These are phyloP conservation scores for Yarrowia sp. DNA, from an alignment of 805 yeast species.

Conservation along the genomic window DNA sequence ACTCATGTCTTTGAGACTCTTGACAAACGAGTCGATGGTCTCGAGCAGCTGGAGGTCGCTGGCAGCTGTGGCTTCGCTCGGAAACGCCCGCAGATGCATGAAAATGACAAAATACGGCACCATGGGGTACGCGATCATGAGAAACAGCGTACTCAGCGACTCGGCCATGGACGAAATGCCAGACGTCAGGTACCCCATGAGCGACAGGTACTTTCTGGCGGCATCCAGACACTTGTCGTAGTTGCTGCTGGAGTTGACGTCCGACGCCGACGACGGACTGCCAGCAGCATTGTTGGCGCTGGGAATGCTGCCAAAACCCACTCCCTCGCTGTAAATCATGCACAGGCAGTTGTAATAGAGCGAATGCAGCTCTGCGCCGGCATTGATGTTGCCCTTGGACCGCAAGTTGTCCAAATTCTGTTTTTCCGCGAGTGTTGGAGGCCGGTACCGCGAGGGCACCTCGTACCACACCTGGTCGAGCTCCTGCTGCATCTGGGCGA, in stretches of 20 bases:
- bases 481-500: constrained; percentile 35
- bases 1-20: constrained; percentile 2
- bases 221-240: constrained; percentile 32
- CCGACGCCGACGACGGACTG: constrained; percentile 12
- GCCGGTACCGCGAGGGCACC: constrained; percentile 20
- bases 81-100: constrained; percentile 31
- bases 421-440: constrained; percentile 25
- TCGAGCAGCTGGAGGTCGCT: constrained; percentile 15
- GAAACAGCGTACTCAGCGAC: constrained; percentile 14
- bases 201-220: constrained; percentile 9
- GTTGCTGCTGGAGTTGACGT: constrained; percentile 10
- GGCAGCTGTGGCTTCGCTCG: constrained; percentile 7
- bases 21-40: constrained; percentile 10
- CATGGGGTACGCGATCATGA: constrained; percentile 34
- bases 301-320: constrained; percentile 19
- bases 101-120: constrained; percentile 28
- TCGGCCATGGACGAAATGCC: constrained; percentile 21
- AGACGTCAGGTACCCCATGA: constrained; percentile 6
- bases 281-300: constrained; percentile 19
- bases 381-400: constrained; percentile 33
- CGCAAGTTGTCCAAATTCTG: constrained; percentile 31
- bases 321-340: constrained; percentile 20
- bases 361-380: constrained; percentile 27
- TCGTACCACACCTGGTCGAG: constrained; percentile 33
- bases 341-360: constrained; percentile 30